These are phyloP conservation scores for Neoarthrinium moseri DNA, from an alignment of 2,329 filamentous ascomycete genomes.

Conservation along the genomic window DNA sequence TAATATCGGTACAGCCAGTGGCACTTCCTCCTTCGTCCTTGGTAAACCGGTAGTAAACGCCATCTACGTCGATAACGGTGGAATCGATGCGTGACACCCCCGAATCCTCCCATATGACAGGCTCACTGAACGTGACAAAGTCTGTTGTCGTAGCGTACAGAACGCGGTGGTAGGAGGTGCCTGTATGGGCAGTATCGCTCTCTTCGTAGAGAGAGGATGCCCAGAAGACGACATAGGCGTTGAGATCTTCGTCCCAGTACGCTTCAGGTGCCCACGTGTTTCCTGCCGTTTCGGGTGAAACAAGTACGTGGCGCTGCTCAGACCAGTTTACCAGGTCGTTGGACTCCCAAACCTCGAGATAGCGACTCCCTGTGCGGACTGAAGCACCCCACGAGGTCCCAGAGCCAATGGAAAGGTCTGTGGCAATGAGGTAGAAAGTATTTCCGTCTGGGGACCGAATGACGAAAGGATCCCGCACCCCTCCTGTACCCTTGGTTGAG, in stretches of 20 bases:
- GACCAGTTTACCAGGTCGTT: conserved; percentile 50
- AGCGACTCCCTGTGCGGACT: conserved; percentile 45
- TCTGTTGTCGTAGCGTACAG: conserved; percentile 49
- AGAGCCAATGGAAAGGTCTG: conserved; percentile 52
- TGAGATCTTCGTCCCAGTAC: conserved; percentile 43
- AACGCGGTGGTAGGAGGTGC: conserved; percentile 50
- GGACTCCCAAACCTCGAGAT: conserved; percentile 54
- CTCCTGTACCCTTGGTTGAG: conserved; percentile 45
- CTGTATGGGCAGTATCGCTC: conserved; percentile 38
- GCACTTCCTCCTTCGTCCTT: conserved; percentile 49
- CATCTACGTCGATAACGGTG: conserved; percentile 42
- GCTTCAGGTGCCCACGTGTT: conserved; percentile 56
- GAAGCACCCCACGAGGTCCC: conserved; percentile 51
- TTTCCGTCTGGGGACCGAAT: conserved; percentile 48
- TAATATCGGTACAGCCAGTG: conserved; percentile 53
- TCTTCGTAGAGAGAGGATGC: conserved; percentile 42
- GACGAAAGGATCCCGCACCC: conserved; percentile 52
- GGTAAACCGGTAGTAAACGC: conserved; percentile 50
- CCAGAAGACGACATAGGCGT: conserved; percentile 46
- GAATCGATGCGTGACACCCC: conserved; percentile 51
- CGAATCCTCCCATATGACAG: conserved; percentile 50
- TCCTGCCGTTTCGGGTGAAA: conserved; percentile 47
- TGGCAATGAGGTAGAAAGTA: conserved; percentile 52
- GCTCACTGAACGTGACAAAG: conserved; percentile 47
- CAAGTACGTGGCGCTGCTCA: conserved; percentile 45